A percentile compares a stretch with the other conserved stretches of the same genome.
phyloP scores from a whole-genome alignment of 2,329 filamentous ascomycete genomes.

The Paracorniculantispora psalliotae region DNA sequence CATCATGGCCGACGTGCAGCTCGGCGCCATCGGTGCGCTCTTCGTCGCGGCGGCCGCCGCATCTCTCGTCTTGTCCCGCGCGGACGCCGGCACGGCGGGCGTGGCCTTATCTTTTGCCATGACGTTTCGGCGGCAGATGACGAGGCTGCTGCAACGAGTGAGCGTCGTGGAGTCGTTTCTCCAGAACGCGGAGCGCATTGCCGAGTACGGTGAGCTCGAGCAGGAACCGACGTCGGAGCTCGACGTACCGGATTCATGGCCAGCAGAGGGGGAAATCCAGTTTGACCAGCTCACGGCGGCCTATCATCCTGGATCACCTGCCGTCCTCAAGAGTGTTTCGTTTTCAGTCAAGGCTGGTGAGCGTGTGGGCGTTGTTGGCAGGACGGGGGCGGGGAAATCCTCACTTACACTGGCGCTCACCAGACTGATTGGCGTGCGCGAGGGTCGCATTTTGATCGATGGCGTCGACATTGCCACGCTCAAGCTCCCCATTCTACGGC shows the following conservation, averaged over 20 bases:
- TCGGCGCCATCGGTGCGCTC: conserved; percentile 57
- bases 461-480: conserved; percentile 52
- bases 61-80: conserved; percentile 51
- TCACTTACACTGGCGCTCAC: background rate
- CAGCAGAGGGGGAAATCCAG: conserved; percentile 60
- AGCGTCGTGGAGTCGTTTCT: conserved; percentile 64
- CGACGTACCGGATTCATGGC: conserved; percentile 62
- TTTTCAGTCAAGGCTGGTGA: conserved; percentile 48
- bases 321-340: conserved; percentile 43
- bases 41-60: conserved; percentile 57
- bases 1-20: conserved; percentile 63
- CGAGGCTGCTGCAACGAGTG: conserved; percentile 57
- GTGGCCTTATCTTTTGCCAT: conserved; percentile 65
- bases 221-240: conserved; percentile 56
- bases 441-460: background rate
- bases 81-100: conserved; percentile 60
- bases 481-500: conserved; percentile 60
- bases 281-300: conserved; percentile 59
- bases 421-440: background rate
- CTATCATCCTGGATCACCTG: conserved; percentile 61
- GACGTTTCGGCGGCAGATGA: conserved; percentile 53
- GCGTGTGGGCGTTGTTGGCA: conserved; percentile 39
- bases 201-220: conserved; percentile 60
- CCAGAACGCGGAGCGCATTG: conserved; percentile 65
- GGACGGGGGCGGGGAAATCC: background rate